Evolutionary conservation across 345 rosid genomes (phyloP), one percentile per base, ranked within the genome.

Genomic region (Pseudoturritis turrita): DNA sequence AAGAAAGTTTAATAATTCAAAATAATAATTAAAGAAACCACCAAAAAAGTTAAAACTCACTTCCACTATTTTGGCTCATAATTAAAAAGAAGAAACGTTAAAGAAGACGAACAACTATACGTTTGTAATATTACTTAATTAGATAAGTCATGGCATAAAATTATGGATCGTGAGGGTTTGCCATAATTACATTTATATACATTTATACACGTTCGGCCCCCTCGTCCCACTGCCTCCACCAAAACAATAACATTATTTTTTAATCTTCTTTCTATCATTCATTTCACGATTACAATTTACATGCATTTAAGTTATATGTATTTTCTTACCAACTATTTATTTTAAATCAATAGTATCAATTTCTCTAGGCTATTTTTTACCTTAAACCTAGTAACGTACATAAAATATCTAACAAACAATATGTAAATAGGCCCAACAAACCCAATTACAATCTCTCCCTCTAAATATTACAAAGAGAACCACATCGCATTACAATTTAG

Each of bases 21-120:
- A 47, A 17, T 14, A 41, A 72, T 54, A 7, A 72, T 63, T 54
- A 63, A 54, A 55, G 65, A 72, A 50, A 63, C 64, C 65, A 72
- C 71, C 65, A 33, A 41, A 18, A 53, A 73, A n/a, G 26, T 65
- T 13, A 26, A 56, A 65, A 57, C 65, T 46, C 40, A 46, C 59
- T 57, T 57, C 66, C 72, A 73, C 60, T 65, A 65, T 65, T 33
- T 47, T 65, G 28, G 19, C 36, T 57, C 17, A 66, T 26, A 46
- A 65, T 41, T 15, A 45, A 13, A 61, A 73, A 65, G 55, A 62
- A 40, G 35, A 62, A 59, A 47, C 28, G 31, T 19, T 22, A 51
- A 60, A 54, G 70, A 31, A 53, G 56, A 53, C 62, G 37, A 73
- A 18, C 77, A 55, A 35, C 40, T 28, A 35, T 21, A 45, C 37